phyloP scores from a whole-genome alignment of 148 eudicot species.

The Tetragonia tetragonoides region DNA sequence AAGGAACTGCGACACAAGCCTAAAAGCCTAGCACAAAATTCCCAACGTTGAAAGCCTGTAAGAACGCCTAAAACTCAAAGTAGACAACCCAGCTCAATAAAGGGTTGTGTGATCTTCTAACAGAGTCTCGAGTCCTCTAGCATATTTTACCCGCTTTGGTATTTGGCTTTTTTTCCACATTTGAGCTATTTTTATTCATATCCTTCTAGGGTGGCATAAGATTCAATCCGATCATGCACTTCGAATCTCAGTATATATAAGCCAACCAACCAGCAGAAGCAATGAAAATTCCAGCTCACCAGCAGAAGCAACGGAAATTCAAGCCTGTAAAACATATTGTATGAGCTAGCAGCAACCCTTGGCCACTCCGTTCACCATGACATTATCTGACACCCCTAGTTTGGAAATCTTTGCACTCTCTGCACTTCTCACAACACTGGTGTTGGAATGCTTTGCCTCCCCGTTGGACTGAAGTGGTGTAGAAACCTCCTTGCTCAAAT shows the following conservation, averaged over 20 bases:
- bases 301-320: not conserved
- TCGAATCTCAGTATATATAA: not conserved
- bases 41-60: not conserved
- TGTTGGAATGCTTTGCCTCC: conserved; percentile 18
- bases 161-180: not conserved
- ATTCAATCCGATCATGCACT: not conserved
- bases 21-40: not conserved
- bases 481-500: conserved; percentile 19
- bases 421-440: not conserved
- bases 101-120: not conserved
- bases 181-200: not conserved
- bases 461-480: conserved; percentile 24
- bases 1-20: not conserved
- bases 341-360: conserved; percentile 35
- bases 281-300: not conserved
- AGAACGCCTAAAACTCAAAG: not conserved
- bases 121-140: not conserved
- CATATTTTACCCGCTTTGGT: not conserved
- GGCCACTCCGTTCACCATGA: conserved; percentile 36
- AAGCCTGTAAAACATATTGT: conserved; percentile 4
- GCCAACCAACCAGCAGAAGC: not conserved
- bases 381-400: conserved; percentile 21
- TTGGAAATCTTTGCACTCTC: conserved; percentile 7
- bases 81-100: not conserved
- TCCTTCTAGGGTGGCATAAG: not conserved